Evolutionary conservation across 805 yeast species (phyloP), one percentile per base, ranked within the genome.

Genomic region (Grigorovia transvaalensis): DNA sequence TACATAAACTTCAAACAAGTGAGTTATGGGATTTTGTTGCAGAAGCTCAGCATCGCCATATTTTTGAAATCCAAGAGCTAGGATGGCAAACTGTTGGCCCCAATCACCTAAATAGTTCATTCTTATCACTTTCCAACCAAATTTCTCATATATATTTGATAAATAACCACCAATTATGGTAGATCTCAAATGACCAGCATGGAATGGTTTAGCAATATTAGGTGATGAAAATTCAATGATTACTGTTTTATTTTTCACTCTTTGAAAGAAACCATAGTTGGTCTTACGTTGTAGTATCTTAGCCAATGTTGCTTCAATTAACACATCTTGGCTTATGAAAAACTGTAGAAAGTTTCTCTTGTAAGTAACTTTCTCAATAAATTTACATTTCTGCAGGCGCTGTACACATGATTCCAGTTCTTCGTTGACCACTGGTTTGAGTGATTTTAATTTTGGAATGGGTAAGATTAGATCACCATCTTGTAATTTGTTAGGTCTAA

Each of bases 141-240:
- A 75, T 59, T 80, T 82, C 71, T 89, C 96, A 67, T 93, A 87
- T 67, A 93, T 75, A 71, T 90, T 91, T 44, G 96, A 73, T 48
- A 93, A 69, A 74, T 89, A 93, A 15, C 98, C 98, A 61, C 99
- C 99, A 67, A 93, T 93, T 65, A 93, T 93, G 46, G 99, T 93
- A 35, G 96, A 86, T 72, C 99, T 84, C 70, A 93, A 80, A 70
- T 93, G 99, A 54, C 99, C 99, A 51, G 99, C 99, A 67, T 93
- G 99, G 85, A 93, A 93, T 12, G 99, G 99, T 73, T 93, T 93
- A 58, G 99, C 99, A 64, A 93, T 91, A 71, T 93, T 93, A 57
- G 99, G 99, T 40, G 98, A 90, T 2, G 96, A 88, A 64, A 93
- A 93, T 70, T 93, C 99, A 60, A 93, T 77, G 46, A 89, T 62